Evolutionary conservation across 2,329 filamentous ascomycete species (phyloP), one percentile per base, ranked within the genome.

Genomic region (Chaetoscypha palmicola): DNA sequence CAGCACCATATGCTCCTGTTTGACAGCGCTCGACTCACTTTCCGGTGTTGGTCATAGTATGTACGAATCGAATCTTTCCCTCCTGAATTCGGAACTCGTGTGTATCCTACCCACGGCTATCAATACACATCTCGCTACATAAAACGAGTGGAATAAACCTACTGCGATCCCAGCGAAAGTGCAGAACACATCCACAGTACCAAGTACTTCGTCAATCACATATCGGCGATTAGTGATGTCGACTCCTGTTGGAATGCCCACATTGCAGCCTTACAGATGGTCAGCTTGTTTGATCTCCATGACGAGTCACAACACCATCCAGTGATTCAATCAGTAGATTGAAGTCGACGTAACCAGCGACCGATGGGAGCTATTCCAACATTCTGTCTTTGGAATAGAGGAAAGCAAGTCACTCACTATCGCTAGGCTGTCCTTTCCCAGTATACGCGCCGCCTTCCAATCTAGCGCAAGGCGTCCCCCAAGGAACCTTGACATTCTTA

Each of bases 361-460:
- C 24, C 24, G 12, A 28, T 7, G 24, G 12, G 12, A 28, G 7
- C 24, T 12, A 7, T 12, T 28, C 24, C 24, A n/a, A n/a, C n/a
- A n/a, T n/a, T n/a, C n/a, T n/a, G n/a, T n/a, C n/a, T n/a, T n/a
- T n/a, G n/a, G n/a, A n/a, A n/a, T n/a, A n/a, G n/a, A n/a, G n/a
- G n/a, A n/a, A n/a, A n/a, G n/a, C n/a, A n/a, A n/a, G n/a, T n/a
- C n/a, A 28, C 24, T 28, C 24, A 28, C 38, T 50, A 39, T 52
- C 47, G 3, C 14, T 24, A 4, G 38, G 36, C 11, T 19, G 37
- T 4, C 40, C 40, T 7, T 14, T 33, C 0, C 35, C 47, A 8
- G 48, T 50, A 38, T 52, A 50, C 5, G 40, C 31, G 1, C 50
- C 50, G 2, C 50, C 50, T 19, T 52, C 50, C 2, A 52, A 38